A percentile compares a stretch with the other conserved stretches of the same genome.
Evolutionary conservation across 139 green algal genomes (phyloP).

Genomic region (Medakamo hakoo): DNA sequence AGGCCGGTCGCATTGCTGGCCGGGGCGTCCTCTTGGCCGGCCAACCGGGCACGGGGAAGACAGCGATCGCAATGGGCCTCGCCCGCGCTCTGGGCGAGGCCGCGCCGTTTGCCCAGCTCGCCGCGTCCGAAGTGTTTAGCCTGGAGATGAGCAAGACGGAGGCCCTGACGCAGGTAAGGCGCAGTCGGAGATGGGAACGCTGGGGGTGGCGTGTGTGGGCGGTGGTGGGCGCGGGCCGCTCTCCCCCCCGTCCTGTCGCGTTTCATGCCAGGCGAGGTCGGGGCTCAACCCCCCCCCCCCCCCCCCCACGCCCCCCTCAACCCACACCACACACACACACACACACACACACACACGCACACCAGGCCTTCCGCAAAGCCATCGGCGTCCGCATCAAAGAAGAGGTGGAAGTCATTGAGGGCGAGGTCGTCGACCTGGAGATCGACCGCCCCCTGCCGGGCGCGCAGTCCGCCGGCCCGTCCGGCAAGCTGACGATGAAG

Average conservation of each 20-base stretch:
- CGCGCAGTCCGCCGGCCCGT: constrained; percentile 3
- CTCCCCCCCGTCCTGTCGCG: too few relatives aligned
- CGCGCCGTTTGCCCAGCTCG: constrained; percentile 97
- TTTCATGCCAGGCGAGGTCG: too few relatives aligned
- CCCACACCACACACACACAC: too few relatives aligned
- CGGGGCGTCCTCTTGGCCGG: constrained; percentile 85
- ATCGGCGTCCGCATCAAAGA: constrained; percentile 97
- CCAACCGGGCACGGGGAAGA: constrained; percentile 93
- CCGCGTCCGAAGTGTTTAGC: constrained; percentile 91
- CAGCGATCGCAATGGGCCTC: constrained; percentile 94
- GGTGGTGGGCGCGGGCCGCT: too few relatives aligned
- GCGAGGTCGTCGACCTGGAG: constrained; percentile 97
- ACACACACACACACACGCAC: too few relatives aligned
- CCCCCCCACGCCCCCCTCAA: not conserved
- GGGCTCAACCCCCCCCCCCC: not conserved
- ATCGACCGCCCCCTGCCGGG: constrained; percentile 61
- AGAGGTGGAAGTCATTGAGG: constrained; percentile 97
- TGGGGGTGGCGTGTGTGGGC: not conserved
- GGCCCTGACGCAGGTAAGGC: constrained; percentile 88
- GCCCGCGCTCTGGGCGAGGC: constrained; percentile 88
- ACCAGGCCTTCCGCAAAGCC: constrained; percentile 90
- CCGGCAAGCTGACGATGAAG: constrained; percentile 94
- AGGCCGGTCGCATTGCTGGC: constrained; percentile 87
- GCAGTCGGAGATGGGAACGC: not conserved
- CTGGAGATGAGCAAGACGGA: constrained; percentile 98